Evolutionary conservation across 2,329 filamentous ascomycete species (phyloP), one percentile per base, ranked within the genome.

Genomic region (Dothiorella sarmentorum): DNA sequence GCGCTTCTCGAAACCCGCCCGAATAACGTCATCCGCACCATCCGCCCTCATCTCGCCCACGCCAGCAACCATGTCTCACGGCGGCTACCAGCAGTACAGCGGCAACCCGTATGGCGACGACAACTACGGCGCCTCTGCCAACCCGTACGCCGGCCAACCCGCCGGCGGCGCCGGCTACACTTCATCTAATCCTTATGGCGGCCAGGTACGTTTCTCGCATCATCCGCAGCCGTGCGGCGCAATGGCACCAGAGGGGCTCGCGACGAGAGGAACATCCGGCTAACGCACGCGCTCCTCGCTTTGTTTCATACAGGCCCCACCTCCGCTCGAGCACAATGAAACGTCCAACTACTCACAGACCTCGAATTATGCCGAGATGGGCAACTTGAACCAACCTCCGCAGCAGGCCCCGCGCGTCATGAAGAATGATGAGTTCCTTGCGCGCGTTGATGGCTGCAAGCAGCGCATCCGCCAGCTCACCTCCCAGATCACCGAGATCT

Each of bases 401-500:
- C 63, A 64, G 75, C 80, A 82, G 63, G 75, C 79, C 61, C 63
- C 71, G 37, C 73, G 75, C 4, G 63, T 69, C 63, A 76, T 90
- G 66, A 80, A 80, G 56, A 85, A 86, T 69, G 78, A 82, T 63
- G 87, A 89, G 63, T 91, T 89, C 75, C 81, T 91, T 63, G 72
- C 78, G 66, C 86, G 86, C 72, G 84, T 90, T 63, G 79, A 85
- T 66, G 82, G 80, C 65, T 80, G 87, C 61, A 88, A 88, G 73
- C 78, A 81, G 65, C 82, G 89, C 65, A 89, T 92, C 71, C 79
- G 82, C 61, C 80, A 80, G 45, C 80, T 92, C 59, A 84, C 83
- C n/a, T 78, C 75, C 43, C 84, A 87, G 68, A 84, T 92, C 67
- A 80, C 85, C 66, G 76, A 84, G 66, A 89, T 92, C 64, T 83